A percentile compares a stretch with the other conserved stretches of the same genome.
phyloP scores from a whole-genome alignment of 441 rosid genomes.

The Erysimum pusillum region DNA sequence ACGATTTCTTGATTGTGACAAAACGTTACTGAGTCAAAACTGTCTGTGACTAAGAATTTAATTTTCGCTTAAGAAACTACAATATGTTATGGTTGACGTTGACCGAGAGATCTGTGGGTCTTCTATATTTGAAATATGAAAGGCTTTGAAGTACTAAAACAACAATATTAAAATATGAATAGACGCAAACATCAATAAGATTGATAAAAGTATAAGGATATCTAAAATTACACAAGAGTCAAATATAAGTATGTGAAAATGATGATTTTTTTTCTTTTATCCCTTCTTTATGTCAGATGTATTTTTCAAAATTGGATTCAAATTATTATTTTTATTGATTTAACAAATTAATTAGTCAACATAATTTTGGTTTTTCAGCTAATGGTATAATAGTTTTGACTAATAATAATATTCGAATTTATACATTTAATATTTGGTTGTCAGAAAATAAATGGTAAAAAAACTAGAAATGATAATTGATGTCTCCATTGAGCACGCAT shows the following conservation, averaged over 20 bases:
- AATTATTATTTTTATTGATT: not conserved
- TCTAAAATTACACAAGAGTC: not conserved
- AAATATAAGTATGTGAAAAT: not conserved
- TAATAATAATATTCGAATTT: not conserved
- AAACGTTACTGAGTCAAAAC: not conserved
- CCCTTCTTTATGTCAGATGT: not conserved
- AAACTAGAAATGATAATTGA: not conserved
- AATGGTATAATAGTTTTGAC: not conserved
- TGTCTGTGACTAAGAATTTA: not conserved
- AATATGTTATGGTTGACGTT: slow-evolving; percentile 33
- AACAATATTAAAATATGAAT: slow-evolving; percentile 14
- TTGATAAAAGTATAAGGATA: not conserved
- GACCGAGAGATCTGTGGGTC: slow-evolving; percentile 44
- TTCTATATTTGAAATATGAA: slow-evolving; percentile 36
- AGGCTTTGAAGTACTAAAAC: slow-evolving; percentile 35
- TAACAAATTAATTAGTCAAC: not conserved
- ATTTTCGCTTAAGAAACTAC: not conserved
- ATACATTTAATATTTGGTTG: not conserved
- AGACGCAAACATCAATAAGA: slow-evolving; percentile 29
- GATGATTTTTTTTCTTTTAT: not conserved
- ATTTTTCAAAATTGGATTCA: not conserved
- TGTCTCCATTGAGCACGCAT: slow-evolving; percentile 8
- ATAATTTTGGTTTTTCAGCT: not conserved
- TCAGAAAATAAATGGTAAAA: not conserved
- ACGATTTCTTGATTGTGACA: not conserved